Evolutionary conservation across 805 yeast genomes (phyloP).

Genomic region (Ogataea nonfermentans): DNA sequence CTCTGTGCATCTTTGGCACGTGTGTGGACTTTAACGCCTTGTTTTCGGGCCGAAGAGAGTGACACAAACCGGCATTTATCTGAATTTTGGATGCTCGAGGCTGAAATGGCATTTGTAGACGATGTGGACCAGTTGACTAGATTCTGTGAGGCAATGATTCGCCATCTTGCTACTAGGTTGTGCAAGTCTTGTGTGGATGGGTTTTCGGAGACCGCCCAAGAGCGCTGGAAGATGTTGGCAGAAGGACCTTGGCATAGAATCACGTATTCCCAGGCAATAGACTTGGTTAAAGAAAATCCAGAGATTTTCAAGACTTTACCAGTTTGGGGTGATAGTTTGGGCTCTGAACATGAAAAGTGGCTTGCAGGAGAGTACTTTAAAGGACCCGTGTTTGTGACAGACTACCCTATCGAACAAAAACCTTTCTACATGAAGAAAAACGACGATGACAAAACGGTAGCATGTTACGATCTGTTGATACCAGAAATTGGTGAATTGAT

Average conservation of each 20-base stretch:
- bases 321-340: conserved; percentile 69
- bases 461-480: conserved; percentile 82
- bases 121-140: conserved; percentile 57
- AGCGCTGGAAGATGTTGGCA: conserved; percentile 62
- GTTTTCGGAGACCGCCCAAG: conserved; percentile 29
- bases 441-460: conserved; percentile 57
- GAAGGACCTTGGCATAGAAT: conserved; percentile 60
- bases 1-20: conserved; percentile 68
- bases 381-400: conserved; percentile 83
- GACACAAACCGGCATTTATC: conserved; percentile 89
- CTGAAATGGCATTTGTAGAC: conserved; percentile 71
- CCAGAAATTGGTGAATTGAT: conserved; percentile 93
- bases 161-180: conserved; percentile 41
- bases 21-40: conserved; percentile 88
- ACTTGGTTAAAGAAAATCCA: conserved; percentile 39
- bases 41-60: conserved; percentile 90
- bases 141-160: conserved; percentile 70
- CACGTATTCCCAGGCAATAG: conserved; percentile 75
- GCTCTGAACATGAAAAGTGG: conserved; percentile 90
- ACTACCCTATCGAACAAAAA: conserved; percentile 75
- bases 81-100: conserved; percentile 98
- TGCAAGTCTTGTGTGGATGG: conserved; percentile 26
- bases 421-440: conserved; percentile 89
- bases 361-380: conserved; percentile 66
- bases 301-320: conserved; percentile 44